Percentiles rank a stretch among this genome's conserved stretches.
These are phyloP conservation scores for Hypoxylon sp. DNA, from an alignment of 2,329 filamentous ascomycete species.

Conservation along the genomic window DNA sequence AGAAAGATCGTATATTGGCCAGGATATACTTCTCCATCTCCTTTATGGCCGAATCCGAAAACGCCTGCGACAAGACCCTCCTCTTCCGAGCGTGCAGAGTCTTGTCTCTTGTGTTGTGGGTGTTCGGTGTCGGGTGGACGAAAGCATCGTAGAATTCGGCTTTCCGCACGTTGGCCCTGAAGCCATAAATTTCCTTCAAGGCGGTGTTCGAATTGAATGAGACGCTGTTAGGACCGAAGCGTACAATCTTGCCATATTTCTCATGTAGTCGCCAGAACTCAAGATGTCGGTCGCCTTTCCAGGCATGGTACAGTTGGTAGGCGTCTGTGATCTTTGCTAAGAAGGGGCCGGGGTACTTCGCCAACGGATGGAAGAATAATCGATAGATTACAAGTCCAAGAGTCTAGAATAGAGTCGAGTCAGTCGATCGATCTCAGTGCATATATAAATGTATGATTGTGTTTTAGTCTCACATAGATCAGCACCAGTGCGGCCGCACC, in stretches of 20 bases:
- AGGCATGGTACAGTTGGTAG: constrained; percentile 80
- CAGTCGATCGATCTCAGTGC: neutral
- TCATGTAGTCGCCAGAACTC: constrained; percentile 79
- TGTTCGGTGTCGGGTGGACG: constrained; percentile 78
- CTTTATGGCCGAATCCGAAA: constrained; percentile 76
- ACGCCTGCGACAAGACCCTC: constrained; percentile 79
- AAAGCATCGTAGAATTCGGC: constrained; percentile 81
- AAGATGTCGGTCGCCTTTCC: constrained; percentile 80
- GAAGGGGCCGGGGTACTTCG: constrained; percentile 75
- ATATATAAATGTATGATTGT: neutral
- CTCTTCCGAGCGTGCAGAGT: constrained; percentile 78
- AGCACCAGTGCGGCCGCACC: constrained; percentile 25
- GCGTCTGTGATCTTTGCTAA: constrained; percentile 74
- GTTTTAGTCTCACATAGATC: constrained; percentile 33
- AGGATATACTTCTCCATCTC: constrained; percentile 78
- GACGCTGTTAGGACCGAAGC: constrained; percentile 82
- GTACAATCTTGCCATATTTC: constrained; percentile 79
- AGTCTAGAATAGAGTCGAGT: constrained; percentile 35
- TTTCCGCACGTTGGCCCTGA: constrained; percentile 75
- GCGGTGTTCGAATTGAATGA: constrained; percentile 82
- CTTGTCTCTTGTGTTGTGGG: constrained; percentile 80
- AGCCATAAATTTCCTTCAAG: constrained; percentile 76
- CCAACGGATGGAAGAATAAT: constrained; percentile 74
- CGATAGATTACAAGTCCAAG: constrained; percentile 66
- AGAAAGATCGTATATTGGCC: constrained; percentile 76